Evolutionary conservation across 345 rosid genomes (phyloP).

Genomic region (Salix arbutifolia): DNA sequence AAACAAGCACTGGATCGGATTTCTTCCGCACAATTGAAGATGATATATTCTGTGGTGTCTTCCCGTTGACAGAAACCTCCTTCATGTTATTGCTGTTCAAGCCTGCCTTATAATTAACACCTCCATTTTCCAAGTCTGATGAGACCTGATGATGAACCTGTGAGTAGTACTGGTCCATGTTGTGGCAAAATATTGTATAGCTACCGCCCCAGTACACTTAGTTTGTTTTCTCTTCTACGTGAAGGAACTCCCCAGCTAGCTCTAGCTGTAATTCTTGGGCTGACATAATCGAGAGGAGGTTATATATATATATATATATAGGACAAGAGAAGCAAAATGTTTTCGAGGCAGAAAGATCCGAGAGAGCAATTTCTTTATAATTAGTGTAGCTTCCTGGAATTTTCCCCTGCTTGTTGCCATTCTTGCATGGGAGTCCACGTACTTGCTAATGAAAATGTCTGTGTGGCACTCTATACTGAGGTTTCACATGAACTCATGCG

Average conservation of each 20-base stretch:
- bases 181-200: not conserved
- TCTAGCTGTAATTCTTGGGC: not conserved
- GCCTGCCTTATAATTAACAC: not conserved
- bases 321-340: not conserved
- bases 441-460: not conserved
- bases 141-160: not conserved
- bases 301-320: not conserved
- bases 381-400: constrained; percentile 48
- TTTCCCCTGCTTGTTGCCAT: constrained; percentile 35
- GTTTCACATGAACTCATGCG: too few species aligned
- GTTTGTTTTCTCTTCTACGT: not conserved
- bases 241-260: not conserved
- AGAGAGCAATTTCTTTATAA: not conserved
- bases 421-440: constrained; percentile 37
- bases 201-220: not conserved
- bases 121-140: constrained; percentile 18
- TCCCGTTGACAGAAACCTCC: constrained; percentile 12
- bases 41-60: constrained; percentile 29
- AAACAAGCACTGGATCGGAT: constrained; percentile 34
- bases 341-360: not conserved
- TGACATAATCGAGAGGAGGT: not conserved
- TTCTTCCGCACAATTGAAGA: constrained; percentile 32
- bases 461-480: not conserved
- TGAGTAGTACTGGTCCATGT: not conserved
- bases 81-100: not conserved